Base-by-base conservation (phyloP, 768 basidiomycete genomes). In the Pleurotus djamor region DNA sequence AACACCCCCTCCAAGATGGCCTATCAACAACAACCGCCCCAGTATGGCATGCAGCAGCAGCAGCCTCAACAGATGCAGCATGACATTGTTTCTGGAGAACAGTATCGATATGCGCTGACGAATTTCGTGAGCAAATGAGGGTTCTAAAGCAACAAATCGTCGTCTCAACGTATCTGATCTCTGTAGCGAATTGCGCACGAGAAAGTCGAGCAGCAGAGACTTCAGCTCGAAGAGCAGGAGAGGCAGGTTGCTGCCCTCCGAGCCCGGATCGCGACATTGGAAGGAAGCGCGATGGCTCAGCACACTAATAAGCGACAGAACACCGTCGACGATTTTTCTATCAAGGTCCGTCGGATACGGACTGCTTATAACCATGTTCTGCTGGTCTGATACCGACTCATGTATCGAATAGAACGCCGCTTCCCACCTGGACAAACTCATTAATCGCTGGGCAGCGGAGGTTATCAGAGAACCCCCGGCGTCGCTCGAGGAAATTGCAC, bases 381-480 rank as follows among this genome's bases (percentile, higher is more conserved):
- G 45, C 7, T 7, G 3, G 45, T 49, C 60, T 34, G 12, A 41
- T 28, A 28, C 44, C 50, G 48, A 57, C 28, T 60, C 44, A 49
- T 51, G 17, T 52, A 48, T 45, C 51, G 38, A 10, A 7, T 66
- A 94, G 91, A 94, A 90, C 63, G 79, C 88, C 7, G 92, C 92
- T 2, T 89, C 91, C 4, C 86, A 87, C 54, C 82, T 95, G 21
- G 93, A 94, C 67, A 85, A 90, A 52, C 77, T 86, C 49, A 86
- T 95, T 69, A 95, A 95, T 69, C 85, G 92, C 65, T 95, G 91
- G 91, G 91, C 92, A 3, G 88, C 89, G 50, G 90, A 92, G 51
- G 76, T 86, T 65, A 79, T 91, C 13, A 83, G 84, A 33, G 68
- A 70, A 14, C 86, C 85, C 5, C 86, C 85, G 10, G 76, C 74